Conservation (phyloP, 2,329 filamentous ascomycete species). For the Colletotrichum chlorophyti region DNA sequence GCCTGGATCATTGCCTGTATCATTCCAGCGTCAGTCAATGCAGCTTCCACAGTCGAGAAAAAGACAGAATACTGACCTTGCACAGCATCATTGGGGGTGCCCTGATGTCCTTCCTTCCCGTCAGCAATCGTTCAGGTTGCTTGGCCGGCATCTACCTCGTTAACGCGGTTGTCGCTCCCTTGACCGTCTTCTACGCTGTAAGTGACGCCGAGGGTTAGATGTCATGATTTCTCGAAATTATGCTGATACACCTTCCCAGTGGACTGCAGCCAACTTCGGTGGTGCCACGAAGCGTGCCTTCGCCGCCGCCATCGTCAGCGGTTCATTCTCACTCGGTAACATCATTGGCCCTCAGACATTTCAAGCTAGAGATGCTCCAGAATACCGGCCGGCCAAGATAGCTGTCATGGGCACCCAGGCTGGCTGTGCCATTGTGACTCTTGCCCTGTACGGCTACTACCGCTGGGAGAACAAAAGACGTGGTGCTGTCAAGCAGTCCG, state of each 20-base stretch:
- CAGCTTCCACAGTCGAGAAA: neutral
- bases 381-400: conserved; percentile 60
- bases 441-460: conserved; percentile 57
- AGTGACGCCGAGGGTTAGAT: conserved; percentile 26
- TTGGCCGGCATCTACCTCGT: conserved; percentile 58
- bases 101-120: conserved; percentile 59
- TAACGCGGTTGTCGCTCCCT: conserved; percentile 54
- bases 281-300: conserved; percentile 60
- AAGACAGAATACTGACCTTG: neutral
- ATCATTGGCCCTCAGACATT: conserved; percentile 66
- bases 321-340: conserved; percentile 59
- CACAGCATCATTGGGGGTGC: conserved; percentile 53
- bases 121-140: conserved; percentile 51
- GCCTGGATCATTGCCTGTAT: conserved; percentile 56
- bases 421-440: conserved; percentile 48
- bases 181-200: conserved; percentile 53
- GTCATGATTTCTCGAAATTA: neutral
- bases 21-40: conserved; percentile 48
- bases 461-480: conserved; percentile 53
- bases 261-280: conserved; percentile 57
- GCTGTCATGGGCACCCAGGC: conserved; percentile 59
- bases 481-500: conserved; percentile 36
- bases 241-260: conserved; percentile 37
- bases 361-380: conserved; percentile 56
- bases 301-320: conserved; percentile 54